Base-by-base conservation (phyloP, 2,329 filamentous ascomycete species). In the Parastagonospora nodorum region DNA sequence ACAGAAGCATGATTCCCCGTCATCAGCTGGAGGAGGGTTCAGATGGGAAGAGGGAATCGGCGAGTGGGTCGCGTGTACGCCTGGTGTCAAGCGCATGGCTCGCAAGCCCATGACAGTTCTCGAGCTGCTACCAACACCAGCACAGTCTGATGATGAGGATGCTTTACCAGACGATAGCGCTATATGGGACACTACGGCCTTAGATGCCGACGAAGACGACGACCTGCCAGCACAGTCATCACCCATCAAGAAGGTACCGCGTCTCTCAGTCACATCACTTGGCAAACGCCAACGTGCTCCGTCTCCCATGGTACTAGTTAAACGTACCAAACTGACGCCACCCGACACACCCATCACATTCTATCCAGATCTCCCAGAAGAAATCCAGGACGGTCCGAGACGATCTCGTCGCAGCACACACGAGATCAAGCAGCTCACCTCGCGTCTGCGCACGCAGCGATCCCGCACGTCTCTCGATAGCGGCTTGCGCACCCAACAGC, bases 21-120 rank as follows among this genome's bases (percentile, higher is more conserved):
- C 63, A 2, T 54, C 63, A 5, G 49, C 36, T n/a, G 48, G 52
- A 27, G 63, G 64, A 11, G 71, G 69, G 3, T 75, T 74, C 45
- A 64, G 69, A 16, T 78, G 75, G 75, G 76, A 79, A 57, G 75
- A 77, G 41, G 75, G 74, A 8, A 72, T 79, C 31, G 74, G 74
- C 19, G 77, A 79, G 52, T 79, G 76, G 76, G 72, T 78, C n/a
- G 64, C 68, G 0, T 73, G 67, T 32, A 77, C 77, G 8, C 76
- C 77, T 29, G 48, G 55, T 10, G 45, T 50, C n/a, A 58, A 61
- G 37, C 52, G 40, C 8, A 19, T 57, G 10, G 27, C 42, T 5
- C 53, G 50, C 35, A 59, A 59, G 28, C 60, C 63, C 1, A 42
- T 68, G 10, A 61, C 61, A 9, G 41, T 52, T 7, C 45, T 71